phyloP scores from a whole-genome alignment of 768 basidiomycete species.

The Boletus vinaceobasis region DNA sequence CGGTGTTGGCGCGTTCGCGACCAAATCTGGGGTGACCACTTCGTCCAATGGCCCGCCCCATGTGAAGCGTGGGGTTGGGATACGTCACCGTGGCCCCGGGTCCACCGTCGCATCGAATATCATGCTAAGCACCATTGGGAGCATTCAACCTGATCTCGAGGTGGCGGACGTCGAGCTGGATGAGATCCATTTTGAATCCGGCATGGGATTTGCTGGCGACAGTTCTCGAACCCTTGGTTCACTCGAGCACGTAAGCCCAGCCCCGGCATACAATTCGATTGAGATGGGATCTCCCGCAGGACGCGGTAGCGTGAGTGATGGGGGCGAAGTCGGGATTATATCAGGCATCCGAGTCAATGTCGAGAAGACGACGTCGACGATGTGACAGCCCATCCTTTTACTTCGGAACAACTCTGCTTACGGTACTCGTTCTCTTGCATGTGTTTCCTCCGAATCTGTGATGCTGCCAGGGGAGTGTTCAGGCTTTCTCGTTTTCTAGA shows the following conservation, averaged over 20 bases:
- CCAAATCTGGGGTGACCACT: constrained; percentile 46
- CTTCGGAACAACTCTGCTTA: constrained; percentile 25
- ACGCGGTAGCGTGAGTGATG: constrained; percentile 22
- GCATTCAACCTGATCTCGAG: constrained; percentile 51
- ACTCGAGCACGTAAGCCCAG: constrained; percentile 40
- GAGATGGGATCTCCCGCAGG: constrained; percentile 35
- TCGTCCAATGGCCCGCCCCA: constrained; percentile 24
- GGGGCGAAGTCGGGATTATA: constrained; percentile 16
- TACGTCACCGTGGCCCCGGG: constrained; percentile 48
- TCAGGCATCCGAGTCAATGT: constrained; percentile 58
- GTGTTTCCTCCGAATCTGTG: constrained; percentile 7
- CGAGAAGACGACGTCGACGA: constrained; percentile 54
- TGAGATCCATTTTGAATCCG: constrained; percentile 47
- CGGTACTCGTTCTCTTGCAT: constrained; percentile 22
- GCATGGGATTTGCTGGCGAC: constrained; percentile 51
- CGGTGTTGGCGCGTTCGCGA: constrained; percentile 62
- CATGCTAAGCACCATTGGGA: constrained; percentile 62
- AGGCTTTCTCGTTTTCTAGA: constrained; percentile 19
- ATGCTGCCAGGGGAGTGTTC: constrained; percentile 7
- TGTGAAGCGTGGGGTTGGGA: constrained; percentile 32
- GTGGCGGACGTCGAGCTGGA: constrained; percentile 57
- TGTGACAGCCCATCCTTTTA: constrained; percentile 31
- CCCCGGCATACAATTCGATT: constrained; percentile 45
- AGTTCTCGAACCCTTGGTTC: constrained; percentile 33
- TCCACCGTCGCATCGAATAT: constrained; percentile 60